phyloP scores from a whole-genome alignment of 1,139 yeast genomes.

The Yamadazyma sp. region DNA sequence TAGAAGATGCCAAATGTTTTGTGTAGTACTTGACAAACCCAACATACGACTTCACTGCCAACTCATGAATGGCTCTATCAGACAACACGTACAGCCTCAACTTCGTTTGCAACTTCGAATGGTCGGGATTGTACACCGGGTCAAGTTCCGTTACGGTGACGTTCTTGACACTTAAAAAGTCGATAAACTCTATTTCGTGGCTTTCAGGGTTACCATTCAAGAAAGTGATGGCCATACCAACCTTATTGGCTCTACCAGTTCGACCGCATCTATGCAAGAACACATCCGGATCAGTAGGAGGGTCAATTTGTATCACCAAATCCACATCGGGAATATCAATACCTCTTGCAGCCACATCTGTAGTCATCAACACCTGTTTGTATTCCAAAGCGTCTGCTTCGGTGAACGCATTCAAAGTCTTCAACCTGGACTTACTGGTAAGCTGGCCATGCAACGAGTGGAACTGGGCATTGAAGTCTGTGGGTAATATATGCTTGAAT shows the following conservation, averaged over 20 bases:
- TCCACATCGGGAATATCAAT: conserved; percentile 92
- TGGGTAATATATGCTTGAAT: conserved; percentile 32
- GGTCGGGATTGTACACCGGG: conserved; percentile 24
- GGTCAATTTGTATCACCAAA: conserved; percentile 81
- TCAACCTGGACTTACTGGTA: conserved; percentile 69
- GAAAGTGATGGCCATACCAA: conserved; percentile 76
- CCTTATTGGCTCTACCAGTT: conserved; percentile 86
- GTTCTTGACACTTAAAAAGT: conserved; percentile 75
- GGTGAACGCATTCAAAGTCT: conserved; percentile 63
- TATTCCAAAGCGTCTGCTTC: conserved; percentile 38
- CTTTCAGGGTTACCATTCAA: conserved; percentile 59
- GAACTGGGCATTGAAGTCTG: conserved; percentile 33
- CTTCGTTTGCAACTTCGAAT: conserved; percentile 24
- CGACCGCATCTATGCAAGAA: conserved; percentile 90
- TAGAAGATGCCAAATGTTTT: conserved; percentile 88
- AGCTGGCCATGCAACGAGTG: conserved; percentile 86
- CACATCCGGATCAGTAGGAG: conserved; percentile 88
- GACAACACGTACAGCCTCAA: conserved; percentile 60
- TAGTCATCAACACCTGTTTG: conserved; percentile 69
- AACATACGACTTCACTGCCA: conserved; percentile 76
- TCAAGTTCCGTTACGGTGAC: conserved; percentile 49
- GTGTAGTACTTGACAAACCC: conserved; percentile 82
- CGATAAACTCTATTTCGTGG: conserved; percentile 79
- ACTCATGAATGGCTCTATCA: conserved; percentile 80
- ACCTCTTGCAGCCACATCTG: conserved; percentile 93